A percentile compares a stretch with the other conserved stretches of the same genome.
Evolutionary conservation across 2,329 filamentous ascomycete genomes (phyloP).

Genomic region (Podosphaera xanthii): DNA sequence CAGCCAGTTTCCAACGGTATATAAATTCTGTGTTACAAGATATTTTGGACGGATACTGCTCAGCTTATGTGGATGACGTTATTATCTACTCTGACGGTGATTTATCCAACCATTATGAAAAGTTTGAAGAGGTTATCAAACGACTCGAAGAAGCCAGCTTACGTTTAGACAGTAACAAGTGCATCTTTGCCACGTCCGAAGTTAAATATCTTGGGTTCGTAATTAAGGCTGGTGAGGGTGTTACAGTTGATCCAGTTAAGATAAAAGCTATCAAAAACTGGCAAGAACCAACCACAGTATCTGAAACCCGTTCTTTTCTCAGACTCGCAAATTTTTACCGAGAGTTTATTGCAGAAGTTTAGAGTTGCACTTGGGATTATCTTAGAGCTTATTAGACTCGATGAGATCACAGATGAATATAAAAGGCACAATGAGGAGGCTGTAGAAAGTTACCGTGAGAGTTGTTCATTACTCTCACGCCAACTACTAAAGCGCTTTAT

Average conservation of each 20-base stretch:
- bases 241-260: not conserved
- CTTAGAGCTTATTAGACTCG: too few relatives aligned
- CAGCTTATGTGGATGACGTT: not conserved
- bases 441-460: too few relatives aligned
- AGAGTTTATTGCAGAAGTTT: not conserved
- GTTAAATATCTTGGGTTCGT: not conserved
- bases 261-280: not conserved
- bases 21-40: not conserved
- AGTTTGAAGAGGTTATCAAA: constrained; percentile 2
- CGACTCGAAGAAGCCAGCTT: constrained; percentile 1
- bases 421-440: too few relatives aligned
- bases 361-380: too few relatives aligned
- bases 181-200: not conserved
- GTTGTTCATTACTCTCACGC: too few relatives aligned
- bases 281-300: not conserved
- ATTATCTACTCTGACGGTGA: not conserved
- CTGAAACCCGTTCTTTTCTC: not conserved
- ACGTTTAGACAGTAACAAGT: not conserved
- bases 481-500: too few relatives aligned
- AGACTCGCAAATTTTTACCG: not conserved
- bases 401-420: too few relatives aligned
- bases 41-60: not conserved
- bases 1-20: not conserved
- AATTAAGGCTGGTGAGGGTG: not conserved
- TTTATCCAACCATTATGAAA: constrained; percentile 1